A percentile compares a stretch with the other conserved stretches of the same genome.
Evolutionary conservation across 139 green algal species (phyloP).

Genomic region (Picochlorum sp.): DNA sequence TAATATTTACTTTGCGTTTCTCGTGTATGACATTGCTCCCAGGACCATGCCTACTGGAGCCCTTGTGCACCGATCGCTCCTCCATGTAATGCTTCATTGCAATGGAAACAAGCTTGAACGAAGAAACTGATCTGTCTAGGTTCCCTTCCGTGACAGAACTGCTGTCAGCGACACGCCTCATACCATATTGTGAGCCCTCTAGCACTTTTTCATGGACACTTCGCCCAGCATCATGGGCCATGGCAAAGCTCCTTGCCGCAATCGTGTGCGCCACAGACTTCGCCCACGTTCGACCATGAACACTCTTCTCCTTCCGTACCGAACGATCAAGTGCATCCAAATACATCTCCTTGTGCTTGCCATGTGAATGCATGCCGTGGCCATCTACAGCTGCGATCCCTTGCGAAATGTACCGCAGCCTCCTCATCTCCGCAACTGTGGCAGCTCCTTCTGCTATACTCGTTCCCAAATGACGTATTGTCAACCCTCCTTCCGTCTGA

Average conservation of each 20-base stretch:
- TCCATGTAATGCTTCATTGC: no score
- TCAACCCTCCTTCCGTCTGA: slow-evolving; percentile 19
- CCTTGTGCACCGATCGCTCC: no score
- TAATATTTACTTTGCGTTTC: no score
- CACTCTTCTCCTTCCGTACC: neutral
- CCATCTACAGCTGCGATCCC: slow-evolving; percentile 11
- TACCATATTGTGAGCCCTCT: neutral
- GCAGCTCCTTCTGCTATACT: slow-evolving; percentile 34
- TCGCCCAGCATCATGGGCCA: neutral
- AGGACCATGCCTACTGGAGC: no score
- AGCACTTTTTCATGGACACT: neutral
- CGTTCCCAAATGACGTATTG: slow-evolving; percentile 20
- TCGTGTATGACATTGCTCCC: no score
- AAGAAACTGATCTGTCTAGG: no score
- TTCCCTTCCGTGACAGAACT: no score
- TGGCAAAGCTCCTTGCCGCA: slow-evolving; percentile 7
- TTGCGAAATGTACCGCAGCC: slow-evolving; percentile 36
- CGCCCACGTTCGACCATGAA: neutral
- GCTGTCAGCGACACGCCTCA: no score
- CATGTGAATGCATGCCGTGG: neutral
- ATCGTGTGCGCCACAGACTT: slow-evolving; percentile 2
- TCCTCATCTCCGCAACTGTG: slow-evolving; percentile 36
- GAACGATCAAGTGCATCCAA: neutral
- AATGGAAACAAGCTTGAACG: no score
- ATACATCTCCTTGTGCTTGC: neutral